These are phyloP conservation scores for Cyberlindnera petersonii DNA, from an alignment of 805 yeast genomes.

Conservation along the genomic window DNA sequence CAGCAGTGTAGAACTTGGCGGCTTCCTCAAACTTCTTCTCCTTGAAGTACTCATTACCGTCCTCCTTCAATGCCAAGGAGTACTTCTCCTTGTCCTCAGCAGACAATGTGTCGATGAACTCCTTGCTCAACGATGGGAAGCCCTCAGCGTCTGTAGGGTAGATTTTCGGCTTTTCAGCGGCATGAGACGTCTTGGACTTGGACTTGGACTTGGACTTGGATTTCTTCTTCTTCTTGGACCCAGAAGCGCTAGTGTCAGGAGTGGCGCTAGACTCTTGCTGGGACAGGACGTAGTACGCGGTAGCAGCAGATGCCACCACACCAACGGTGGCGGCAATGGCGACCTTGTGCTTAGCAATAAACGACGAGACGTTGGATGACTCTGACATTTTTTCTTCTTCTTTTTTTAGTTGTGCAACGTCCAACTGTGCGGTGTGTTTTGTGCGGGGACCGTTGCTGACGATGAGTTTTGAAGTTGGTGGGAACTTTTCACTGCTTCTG, in stretches of 20 bases:
- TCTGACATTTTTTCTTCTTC: slow-evolving; percentile 23
- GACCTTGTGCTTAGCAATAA: slow-evolving; percentile 45
- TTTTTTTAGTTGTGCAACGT: no score
- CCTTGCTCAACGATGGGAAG: slow-evolving; percentile 53
- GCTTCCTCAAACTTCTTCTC: slow-evolving; percentile 69
- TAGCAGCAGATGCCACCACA: slow-evolving; percentile 60
- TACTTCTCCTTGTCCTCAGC: slow-evolving; percentile 53
- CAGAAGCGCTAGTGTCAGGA: slow-evolving; percentile 9
- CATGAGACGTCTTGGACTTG: slow-evolving; percentile 9
- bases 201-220: slow-evolving; percentile 29
- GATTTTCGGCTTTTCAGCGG: slow-evolving; percentile 27
- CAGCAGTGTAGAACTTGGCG: slow-evolving; percentile 71
- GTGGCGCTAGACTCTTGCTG: slow-evolving; percentile 29
- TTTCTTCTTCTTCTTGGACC: slow-evolving; percentile 38
- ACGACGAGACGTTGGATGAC: slow-evolving; percentile 20
- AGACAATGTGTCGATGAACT: slow-evolving; percentile 40
- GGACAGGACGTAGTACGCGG: slow-evolving; percentile 51
- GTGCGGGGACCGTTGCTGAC: no score
- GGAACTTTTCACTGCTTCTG: slow-evolving; percentile 1
- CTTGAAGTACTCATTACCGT: slow-evolving; percentile 81
- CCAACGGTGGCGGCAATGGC: slow-evolving; percentile 60
- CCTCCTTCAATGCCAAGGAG: slow-evolving; percentile 79
- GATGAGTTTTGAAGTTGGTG: no score
- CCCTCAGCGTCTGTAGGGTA: slow-evolving; percentile 58
- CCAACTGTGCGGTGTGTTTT: no score